Percentiles rank a stretch among this genome's conserved stretches.
These are phyloP conservation scores for Colletotrichum eremochloae DNA, from an alignment of 2,329 filamentous ascomycete species.

Conservation along the genomic window DNA sequence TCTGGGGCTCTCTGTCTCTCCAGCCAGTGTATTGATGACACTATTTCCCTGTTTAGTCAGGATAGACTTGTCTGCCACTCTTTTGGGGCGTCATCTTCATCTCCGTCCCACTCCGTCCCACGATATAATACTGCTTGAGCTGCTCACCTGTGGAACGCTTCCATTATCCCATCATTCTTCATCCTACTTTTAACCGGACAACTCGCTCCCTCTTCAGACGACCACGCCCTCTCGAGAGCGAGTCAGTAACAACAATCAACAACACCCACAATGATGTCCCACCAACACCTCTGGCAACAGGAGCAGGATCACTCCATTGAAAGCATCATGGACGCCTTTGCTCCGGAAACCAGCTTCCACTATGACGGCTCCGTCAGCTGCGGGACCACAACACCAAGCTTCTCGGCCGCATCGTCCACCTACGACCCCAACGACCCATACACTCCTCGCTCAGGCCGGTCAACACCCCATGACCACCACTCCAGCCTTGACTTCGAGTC, in stretches of 20 bases:
- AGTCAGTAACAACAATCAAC: slow-evolving; percentile 38
- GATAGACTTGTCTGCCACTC: slow-evolving; percentile 36
- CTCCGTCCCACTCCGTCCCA: slow-evolving; percentile 52
- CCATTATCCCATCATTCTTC: slow-evolving; percentile 44
- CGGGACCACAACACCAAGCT: slow-evolving; percentile 41
- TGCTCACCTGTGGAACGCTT: slow-evolving; percentile 49
- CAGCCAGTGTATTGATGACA: slow-evolving; percentile 42
- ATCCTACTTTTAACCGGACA: slow-evolving; percentile 37
- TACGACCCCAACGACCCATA: slow-evolving; percentile 61
- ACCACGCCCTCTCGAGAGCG: slow-evolving; percentile 37
- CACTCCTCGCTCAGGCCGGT: slow-evolving; percentile 60
- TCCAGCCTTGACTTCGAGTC: slow-evolving; percentile 55
- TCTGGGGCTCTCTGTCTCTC: slow-evolving; percentile 53
- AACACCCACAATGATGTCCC: slow-evolving; percentile 39
- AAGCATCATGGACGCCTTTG: slow-evolving; percentile 41
- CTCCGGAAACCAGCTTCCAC: slow-evolving; percentile 39
- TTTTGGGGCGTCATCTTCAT: slow-evolving; percentile 48
- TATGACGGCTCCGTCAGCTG: slow-evolving; percentile 39
- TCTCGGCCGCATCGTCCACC: slow-evolving; percentile 51
- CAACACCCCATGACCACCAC: slow-evolving; percentile 54
- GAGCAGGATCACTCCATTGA: slow-evolving; percentile 40
- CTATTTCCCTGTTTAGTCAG: slow-evolving; percentile 42
- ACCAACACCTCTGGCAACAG: slow-evolving; percentile 39
- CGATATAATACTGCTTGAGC: slow-evolving; percentile 58
- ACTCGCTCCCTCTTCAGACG: slow-evolving; percentile 41